Base-by-base conservation (phyloP, 306 rosid genomes). In the Neltuma alba region DNA sequence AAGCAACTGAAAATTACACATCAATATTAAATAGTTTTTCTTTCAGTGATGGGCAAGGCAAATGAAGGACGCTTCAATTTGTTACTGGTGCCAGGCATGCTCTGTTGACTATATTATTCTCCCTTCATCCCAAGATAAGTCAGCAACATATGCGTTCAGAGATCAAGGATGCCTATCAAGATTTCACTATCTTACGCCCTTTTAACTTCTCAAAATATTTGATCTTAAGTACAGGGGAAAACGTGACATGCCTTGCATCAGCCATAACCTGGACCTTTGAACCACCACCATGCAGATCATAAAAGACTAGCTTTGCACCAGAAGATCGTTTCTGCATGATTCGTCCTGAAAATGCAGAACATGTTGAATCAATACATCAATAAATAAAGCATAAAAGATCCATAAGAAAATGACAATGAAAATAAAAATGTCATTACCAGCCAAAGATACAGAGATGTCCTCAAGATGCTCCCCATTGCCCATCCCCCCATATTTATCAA, bases 401-500 rank as follows among this genome's bases (percentile, higher is more conserved):
- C 21, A 27, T 20, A 34, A 42, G 50, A 45, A n/a, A 52, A 15
- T 28, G 27, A 84, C 89, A 64, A n/a, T n/a, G 72, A 21, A 11
- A 31, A 80, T 11, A 76, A 65, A 44, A 0, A 40, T 45, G 36
- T 72, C 30, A 31, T 23, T 89, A 92, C 99, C 99, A 41, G 98
- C 81, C 78, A 95, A 85, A 58, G 94, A 86, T 62, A 83, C 92
- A 16, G 83, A 72, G 28, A 81, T 82, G 76, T 91, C 97, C 73
- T 88, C 97, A 5, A 80, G 89, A 81, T 93, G 98, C 81, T 93
- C 96, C 78, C 98, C 98, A 57, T 93, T 37, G 15, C 76, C 75
- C 54, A 93, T 74, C 41, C 84, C 69, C 31, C 64, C 86, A 81
- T 84, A 94, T 47, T 83, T 83, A 62, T 84, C 88, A 27, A 84